Evolutionary conservation across 2,329 filamentous ascomycete genomes (phyloP).

Genomic region (Tolypocladium tropicale): DNA sequence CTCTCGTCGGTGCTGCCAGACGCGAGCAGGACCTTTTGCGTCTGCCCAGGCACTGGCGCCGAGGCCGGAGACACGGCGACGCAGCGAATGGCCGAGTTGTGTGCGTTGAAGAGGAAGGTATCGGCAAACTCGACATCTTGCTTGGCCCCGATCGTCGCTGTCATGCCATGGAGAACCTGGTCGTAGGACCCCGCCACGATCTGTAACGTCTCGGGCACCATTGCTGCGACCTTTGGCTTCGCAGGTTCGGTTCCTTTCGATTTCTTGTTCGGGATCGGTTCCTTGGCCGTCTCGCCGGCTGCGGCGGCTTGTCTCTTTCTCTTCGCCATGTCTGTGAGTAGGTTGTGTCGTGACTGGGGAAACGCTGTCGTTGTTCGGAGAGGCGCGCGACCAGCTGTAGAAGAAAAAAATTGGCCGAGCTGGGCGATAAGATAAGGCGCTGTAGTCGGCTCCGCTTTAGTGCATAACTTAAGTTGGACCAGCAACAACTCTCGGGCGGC

Average conservation of each 20-base stretch:
- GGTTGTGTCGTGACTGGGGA: neutral
- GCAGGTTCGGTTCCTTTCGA: slow-evolving; percentile 11
- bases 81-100: slow-evolving; percentile 81
- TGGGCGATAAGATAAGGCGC: slow-evolving; percentile 1
- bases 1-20: slow-evolving; percentile 89
- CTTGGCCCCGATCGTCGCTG: slow-evolving; percentile 49
- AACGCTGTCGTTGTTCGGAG: neutral
- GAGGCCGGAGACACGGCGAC: slow-evolving; percentile 76
- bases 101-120: slow-evolving; percentile 91
- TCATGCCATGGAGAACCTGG: slow-evolving; percentile 80
- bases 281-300: slow-evolving; percentile 13
- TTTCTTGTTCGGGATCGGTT: slow-evolving; percentile 20
- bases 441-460: neutral
- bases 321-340: slow-evolving; percentile 30
- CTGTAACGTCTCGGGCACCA: slow-evolving; percentile 55
- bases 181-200: slow-evolving; percentile 93
- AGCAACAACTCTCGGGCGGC: too few species aligned
- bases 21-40: slow-evolving; percentile 80
- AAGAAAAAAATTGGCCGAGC: slow-evolving; percentile 4
- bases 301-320: slow-evolving; percentile 33
- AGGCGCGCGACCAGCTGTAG: neutral
- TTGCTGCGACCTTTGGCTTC: slow-evolving; percentile 2
- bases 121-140: slow-evolving; percentile 63
- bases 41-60: slow-evolving; percentile 45
- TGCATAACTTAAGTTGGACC: neutral